A percentile compares a stretch with the other conserved stretches of the same genome.
Evolutionary conservation across 352 stramenopile species (phyloP).

Genomic region (Phytophthora aleatoria): DNA sequence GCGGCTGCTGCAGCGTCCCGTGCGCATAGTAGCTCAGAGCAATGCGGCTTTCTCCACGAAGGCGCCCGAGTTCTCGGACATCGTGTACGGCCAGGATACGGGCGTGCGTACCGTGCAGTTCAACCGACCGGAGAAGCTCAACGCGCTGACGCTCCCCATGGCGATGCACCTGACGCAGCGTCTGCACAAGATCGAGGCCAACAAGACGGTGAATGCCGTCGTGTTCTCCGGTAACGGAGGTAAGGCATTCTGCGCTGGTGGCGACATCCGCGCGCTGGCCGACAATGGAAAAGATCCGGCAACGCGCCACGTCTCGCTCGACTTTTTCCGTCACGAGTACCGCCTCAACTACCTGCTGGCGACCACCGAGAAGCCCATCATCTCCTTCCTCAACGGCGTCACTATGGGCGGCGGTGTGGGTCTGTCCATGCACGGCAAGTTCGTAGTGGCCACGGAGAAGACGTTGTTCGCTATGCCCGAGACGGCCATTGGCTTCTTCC

Average conservation of each 20-base stretch:
- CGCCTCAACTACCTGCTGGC: slow-evolving; percentile 91
- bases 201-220: slow-evolving; percentile 80
- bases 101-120: slow-evolving; percentile 86
- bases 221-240: slow-evolving; percentile 82
- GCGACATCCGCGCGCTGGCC: slow-evolving; percentile 93
- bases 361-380: slow-evolving; percentile 84
- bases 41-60: slow-evolving; percentile 40
- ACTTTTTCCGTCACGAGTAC: slow-evolving; percentile 98
- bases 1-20: slow-evolving; percentile 64
- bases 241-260: slow-evolving; percentile 95
- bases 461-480: slow-evolving; percentile 99
- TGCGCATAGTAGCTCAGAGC: slow-evolving; percentile 19
- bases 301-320: slow-evolving; percentile 69
- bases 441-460: slow-evolving; percentile 96
- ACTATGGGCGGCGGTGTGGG: slow-evolving; percentile 99
- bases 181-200: slow-evolving; percentile 81
- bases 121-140: slow-evolving; percentile 92
- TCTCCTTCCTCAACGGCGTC: slow-evolving; percentile 97
- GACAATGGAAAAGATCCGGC: slow-evolving; percentile 77
- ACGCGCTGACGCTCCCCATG: slow-evolving; percentile 93
- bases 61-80: slow-evolving; percentile 61
- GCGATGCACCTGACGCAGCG: slow-evolving; percentile 89
- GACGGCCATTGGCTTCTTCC: slow-evolving; percentile 97
- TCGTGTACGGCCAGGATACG: slow-evolving; percentile 80
- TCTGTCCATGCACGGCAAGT: slow-evolving; percentile 96